Conservation (phyloP, 208 protist species). For the Leishmania turanica region DNA sequence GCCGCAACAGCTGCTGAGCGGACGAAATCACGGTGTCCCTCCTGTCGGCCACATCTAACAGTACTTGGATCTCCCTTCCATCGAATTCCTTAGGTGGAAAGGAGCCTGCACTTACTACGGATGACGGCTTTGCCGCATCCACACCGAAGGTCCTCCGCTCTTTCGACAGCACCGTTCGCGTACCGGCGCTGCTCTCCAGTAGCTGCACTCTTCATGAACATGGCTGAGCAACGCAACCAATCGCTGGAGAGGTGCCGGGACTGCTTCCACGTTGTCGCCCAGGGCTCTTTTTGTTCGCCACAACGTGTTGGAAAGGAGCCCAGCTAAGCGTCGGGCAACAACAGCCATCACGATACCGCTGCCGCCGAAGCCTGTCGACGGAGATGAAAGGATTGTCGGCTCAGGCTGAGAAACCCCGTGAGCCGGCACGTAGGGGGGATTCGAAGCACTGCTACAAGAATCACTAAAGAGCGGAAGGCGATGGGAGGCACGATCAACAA, state of each 20-base stretch:
- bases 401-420: background rate
- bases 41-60: conserved; percentile 6
- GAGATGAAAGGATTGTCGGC: background rate
- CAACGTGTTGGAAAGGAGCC: background rate
- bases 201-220: conserved; percentile 23
- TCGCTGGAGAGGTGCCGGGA: conserved; percentile 32
- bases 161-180: background rate
- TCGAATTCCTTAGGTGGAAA: background rate
- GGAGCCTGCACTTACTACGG: background rate
- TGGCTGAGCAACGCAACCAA: conserved; percentile 34
- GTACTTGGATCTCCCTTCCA: background rate
- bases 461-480: background rate
- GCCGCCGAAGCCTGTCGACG: background rate
- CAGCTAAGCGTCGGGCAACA: background rate
- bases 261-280: conserved; percentile 19
- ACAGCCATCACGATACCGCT: background rate
- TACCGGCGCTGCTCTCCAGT: background rate
- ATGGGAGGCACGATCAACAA: background rate
- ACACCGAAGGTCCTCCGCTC: background rate
- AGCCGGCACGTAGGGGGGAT: background rate
- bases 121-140: background rate
- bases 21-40: conserved; percentile 20
- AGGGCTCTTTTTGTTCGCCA: conserved; percentile 34
- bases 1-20: conserved; percentile 8
- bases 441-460: background rate